Evolutionary conservation across 495 filamentous ascomycete genomes (phyloP).

Genomic region (Hyphodiscus hymeniophilus): DNA sequence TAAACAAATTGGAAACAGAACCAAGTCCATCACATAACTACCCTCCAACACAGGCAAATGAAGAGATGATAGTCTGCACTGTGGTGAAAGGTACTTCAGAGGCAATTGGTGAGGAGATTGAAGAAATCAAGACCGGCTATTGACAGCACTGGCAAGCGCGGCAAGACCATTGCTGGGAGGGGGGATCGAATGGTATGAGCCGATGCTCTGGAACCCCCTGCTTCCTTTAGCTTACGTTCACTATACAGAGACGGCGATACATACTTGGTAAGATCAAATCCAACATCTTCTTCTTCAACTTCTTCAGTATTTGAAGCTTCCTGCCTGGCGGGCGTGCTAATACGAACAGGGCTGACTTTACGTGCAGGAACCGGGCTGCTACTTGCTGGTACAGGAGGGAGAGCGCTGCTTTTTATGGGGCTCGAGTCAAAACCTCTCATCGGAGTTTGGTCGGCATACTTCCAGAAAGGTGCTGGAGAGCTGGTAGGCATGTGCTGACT

Average conservation of each 20-base stretch:
- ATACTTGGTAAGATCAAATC: slow-evolving; percentile 27
- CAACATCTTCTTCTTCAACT: slow-evolving; percentile 42
- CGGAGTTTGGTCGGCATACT: slow-evolving; percentile 75
- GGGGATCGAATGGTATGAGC: slow-evolving; percentile 46
- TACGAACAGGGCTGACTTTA: slow-evolving; percentile 24
- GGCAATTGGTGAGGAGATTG: too few relatives aligned
- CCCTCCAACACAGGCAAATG: too few relatives aligned
- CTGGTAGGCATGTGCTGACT: slow-evolving; percentile 93
- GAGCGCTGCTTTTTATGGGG: slow-evolving; percentile 32
- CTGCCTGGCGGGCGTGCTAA: slow-evolving; percentile 1
- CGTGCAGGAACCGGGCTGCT: slow-evolving; percentile 41
- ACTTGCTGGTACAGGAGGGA: slow-evolving; percentile 42
- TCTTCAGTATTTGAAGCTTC: slow-evolving; percentile 40
- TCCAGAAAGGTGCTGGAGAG: slow-evolving; percentile 97
- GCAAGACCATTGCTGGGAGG: not conserved
- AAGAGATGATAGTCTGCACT: too few relatives aligned
- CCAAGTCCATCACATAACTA: too few relatives aligned
- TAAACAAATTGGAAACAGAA: too few relatives aligned
- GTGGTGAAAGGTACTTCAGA: too few relatives aligned
- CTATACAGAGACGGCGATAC: not conserved
- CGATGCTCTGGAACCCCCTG: slow-evolving; percentile 66
- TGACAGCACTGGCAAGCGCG: slow-evolving; percentile 1
- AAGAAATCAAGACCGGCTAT: not conserved
- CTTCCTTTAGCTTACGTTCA: not conserved
- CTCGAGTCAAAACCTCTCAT: slow-evolving; percentile 45